phyloP scores from a whole-genome alignment of 805 yeast species.

The Nakazawaea anatomiae region DNA sequence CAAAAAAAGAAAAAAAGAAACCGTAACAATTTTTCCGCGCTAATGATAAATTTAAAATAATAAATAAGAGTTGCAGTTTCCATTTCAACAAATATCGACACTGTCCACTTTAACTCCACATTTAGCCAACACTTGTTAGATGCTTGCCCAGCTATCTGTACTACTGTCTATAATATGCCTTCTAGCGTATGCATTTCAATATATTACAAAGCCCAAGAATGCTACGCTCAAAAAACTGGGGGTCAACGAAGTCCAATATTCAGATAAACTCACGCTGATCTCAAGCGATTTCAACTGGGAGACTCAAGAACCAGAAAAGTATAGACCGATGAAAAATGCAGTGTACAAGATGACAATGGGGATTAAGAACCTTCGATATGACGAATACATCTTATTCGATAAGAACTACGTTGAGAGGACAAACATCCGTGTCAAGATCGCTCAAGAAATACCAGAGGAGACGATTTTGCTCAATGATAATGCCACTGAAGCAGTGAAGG shows the following conservation, averaged over 20 bases:
- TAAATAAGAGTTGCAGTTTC: no score
- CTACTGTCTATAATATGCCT: no score
- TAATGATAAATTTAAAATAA: no score
- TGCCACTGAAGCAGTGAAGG: conserved; percentile 35
- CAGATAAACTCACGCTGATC: conserved; percentile 22
- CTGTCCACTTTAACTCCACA: no score
- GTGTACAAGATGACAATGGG: conserved; percentile 60
- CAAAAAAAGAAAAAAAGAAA: no score
- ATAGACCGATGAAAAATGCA: conserved; percentile 41
- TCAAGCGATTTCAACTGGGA: conserved; percentile 37
- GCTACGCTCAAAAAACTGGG: no score
- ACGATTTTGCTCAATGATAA: conserved; percentile 26
- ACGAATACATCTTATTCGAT: conserved; percentile 59
- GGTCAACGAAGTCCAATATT: not conserved
- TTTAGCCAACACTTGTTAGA: no score
- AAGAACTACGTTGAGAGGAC: conserved; percentile 47
- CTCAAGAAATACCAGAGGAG: conserved; percentile 25
- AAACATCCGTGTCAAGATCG: conserved; percentile 29
- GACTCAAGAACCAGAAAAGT: conserved; percentile 34
- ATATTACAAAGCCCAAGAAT: no score
- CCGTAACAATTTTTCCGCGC: no score
- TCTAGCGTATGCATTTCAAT: no score
- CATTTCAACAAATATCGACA: no score
- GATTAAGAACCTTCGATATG: conserved; percentile 38
- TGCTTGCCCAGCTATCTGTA: no score